phyloP scores from a whole-genome alignment of 208 protist species.

The Trichomonas vaginalis region DNA sequence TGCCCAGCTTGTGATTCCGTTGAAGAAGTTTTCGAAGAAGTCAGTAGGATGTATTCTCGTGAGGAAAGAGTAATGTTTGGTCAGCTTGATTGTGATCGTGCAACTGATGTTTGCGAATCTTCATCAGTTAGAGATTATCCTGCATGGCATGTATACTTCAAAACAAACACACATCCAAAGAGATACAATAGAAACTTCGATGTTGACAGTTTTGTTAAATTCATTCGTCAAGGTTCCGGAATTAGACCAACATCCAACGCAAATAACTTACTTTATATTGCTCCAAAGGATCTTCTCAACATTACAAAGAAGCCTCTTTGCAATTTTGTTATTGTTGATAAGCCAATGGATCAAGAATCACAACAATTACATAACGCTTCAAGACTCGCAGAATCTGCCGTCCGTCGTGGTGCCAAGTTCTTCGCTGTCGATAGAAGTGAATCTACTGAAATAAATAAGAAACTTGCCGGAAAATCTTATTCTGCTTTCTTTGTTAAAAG shows the following conservation, averaged over 20 bases:
- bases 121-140: neutral
- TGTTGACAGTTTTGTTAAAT: neutral
- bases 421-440: neutral
- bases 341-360: neutral
- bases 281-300: neutral
- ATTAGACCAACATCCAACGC: neutral
- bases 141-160: neutral
- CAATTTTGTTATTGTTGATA: neutral
- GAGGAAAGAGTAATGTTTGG: neutral
- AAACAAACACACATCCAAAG: neutral
- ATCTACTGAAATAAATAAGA: neutral
- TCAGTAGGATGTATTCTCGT: neutral
- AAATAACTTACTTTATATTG: neutral
- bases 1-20: neutral
- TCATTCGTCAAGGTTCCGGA: neutral
- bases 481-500: neutral
- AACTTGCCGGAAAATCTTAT: neutral
- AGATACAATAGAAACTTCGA: neutral
- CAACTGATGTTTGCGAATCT: neutral
- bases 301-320: neutral
- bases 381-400: neutral
- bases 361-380: neutral
- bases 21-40: neutral
- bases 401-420: neutral
- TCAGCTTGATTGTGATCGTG: neutral